These are phyloP conservation scores for Saccharomyces hybrid DNA, from an alignment of 1,139 yeast genomes.

Conservation along the genomic window DNA sequence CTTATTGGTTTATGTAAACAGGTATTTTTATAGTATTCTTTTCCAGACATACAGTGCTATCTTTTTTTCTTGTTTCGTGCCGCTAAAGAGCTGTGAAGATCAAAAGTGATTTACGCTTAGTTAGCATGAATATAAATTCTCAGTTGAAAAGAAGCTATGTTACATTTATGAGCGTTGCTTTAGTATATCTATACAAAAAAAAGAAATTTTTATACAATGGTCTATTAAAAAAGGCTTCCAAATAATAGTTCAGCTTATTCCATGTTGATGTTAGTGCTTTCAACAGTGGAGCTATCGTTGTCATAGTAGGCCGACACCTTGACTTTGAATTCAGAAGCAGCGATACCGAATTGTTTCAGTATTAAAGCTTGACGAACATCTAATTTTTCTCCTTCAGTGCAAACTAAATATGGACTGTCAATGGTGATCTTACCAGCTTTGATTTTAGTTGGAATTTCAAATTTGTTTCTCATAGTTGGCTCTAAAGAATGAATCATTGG, in stretches of 20 bases:
- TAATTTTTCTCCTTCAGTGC: conserved; percentile 68
- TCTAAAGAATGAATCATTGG: conserved; percentile 96
- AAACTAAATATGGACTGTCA: conserved; percentile 70
- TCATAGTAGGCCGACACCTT: conserved; percentile 70
- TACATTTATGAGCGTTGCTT: background rate
- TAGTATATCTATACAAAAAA: background rate
- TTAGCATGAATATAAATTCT: background rate
- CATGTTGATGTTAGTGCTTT: conserved; percentile 31
- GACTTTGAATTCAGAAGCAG: conserved; percentile 85
- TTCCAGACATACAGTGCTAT: background rate
- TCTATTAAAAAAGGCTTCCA: conserved; percentile 1
- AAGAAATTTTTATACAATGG: background rate
- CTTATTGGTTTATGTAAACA: background rate
- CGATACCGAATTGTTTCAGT: conserved; percentile 91
- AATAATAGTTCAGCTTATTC: conserved; percentile 14
- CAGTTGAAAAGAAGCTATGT: background rate
- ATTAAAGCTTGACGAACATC: conserved; percentile 90
- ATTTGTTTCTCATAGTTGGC: conserved; percentile 79
- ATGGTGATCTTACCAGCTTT: conserved; percentile 80
- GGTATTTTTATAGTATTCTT: background rate
- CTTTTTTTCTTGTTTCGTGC: background rate
- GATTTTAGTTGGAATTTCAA: conserved; percentile 85
- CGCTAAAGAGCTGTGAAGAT: background rate
- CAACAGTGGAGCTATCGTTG: conserved; percentile 38
- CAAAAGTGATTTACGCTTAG: background rate